phyloP scores from a whole-genome alignment of 495 filamentous ascomycete genomes.

The Terfezia boudieri region DNA sequence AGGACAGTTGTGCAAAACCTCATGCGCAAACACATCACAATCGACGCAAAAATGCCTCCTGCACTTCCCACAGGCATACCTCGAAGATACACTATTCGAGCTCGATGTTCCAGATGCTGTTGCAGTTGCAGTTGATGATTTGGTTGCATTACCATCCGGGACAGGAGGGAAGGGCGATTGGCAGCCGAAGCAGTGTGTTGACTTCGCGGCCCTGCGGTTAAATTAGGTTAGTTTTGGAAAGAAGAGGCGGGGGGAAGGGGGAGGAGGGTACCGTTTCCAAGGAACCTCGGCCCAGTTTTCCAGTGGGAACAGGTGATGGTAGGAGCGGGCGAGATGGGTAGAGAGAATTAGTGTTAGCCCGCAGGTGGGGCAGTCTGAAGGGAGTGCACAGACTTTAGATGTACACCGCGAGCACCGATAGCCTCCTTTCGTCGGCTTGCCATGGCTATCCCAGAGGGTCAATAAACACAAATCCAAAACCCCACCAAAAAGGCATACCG shows the following conservation, averaged over 20 bases:
- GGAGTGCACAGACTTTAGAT: slow-evolving; percentile 73
- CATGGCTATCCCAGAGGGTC: slow-evolving; percentile 36
- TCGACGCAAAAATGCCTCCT: slow-evolving; percentile 87
- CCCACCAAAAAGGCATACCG: not conserved
- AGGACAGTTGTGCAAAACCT: slow-evolving; percentile 84
- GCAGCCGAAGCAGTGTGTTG: slow-evolving; percentile 26
- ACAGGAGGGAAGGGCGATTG: slow-evolving; percentile 30
- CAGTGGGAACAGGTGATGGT: slow-evolving; percentile 88
- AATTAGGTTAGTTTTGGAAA: slow-evolving; percentile 25
- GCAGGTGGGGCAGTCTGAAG: slow-evolving; percentile 79
- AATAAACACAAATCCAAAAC: slow-evolving; percentile 32
- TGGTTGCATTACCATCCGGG: slow-evolving; percentile 16
- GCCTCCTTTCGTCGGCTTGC: slow-evolving; percentile 59
- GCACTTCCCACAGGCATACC: slow-evolving; percentile 75
- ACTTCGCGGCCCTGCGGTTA: slow-evolving; percentile 9
- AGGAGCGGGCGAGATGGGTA: slow-evolving; percentile 85
- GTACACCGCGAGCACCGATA: slow-evolving; percentile 80
- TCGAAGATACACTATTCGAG: slow-evolving; percentile 61
- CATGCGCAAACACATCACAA: slow-evolving; percentile 86
- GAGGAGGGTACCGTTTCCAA: slow-evolving; percentile 38
- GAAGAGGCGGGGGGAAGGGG: slow-evolving; percentile 30
- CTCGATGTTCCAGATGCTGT: slow-evolving; percentile 6
- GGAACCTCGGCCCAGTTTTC: slow-evolving; percentile 75
- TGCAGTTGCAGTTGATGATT: slow-evolving; percentile 1
- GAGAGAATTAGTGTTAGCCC: slow-evolving; percentile 81